Percentiles rank a stretch among this genome's conserved stretches.
phyloP scores from a whole-genome alignment of 192 early-diverging fungal genomes.

The Entomortierella beljakovae region DNA sequence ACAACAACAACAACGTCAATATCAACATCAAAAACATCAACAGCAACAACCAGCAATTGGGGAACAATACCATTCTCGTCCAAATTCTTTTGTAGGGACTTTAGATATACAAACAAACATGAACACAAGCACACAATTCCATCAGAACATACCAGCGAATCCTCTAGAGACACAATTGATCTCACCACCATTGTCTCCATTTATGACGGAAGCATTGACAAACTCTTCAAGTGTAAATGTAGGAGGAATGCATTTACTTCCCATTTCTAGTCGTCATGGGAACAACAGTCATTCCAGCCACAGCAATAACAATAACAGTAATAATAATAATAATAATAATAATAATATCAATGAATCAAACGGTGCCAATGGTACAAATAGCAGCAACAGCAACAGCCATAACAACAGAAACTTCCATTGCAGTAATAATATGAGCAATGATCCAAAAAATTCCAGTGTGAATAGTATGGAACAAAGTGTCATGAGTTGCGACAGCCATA shows the following conservation, averaged over 20 bases:
- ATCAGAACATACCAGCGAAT: neutral
- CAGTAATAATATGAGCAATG: neutral
- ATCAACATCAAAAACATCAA: slow-evolving; percentile 18
- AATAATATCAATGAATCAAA: neutral
- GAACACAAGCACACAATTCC: neutral
- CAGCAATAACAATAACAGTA: slow-evolving; percentile 1
- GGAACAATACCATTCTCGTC: neutral
- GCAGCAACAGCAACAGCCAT: slow-evolving; percentile 2
- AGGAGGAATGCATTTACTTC: neutral
- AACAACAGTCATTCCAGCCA: slow-evolving; percentile 4
- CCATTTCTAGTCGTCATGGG: neutral
- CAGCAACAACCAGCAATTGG: no score
- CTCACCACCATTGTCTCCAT: neutral
- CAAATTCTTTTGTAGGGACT: neutral
- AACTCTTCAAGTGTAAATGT: neutral
- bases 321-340: neutral
- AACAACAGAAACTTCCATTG: neutral
- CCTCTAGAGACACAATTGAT: neutral
- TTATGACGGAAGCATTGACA: neutral
- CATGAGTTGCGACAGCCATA: neutral
- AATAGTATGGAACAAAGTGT: no score
- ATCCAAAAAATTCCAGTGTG: neutral
- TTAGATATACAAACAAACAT: neutral
- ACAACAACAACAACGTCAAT: slow-evolving; percentile 4
- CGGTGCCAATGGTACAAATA: neutral